Evolutionary conservation across 495 filamentous ascomycete genomes (phyloP), one percentile per base, ranked within the genome.

Genomic region (Talaromyces stipitatus): DNA sequence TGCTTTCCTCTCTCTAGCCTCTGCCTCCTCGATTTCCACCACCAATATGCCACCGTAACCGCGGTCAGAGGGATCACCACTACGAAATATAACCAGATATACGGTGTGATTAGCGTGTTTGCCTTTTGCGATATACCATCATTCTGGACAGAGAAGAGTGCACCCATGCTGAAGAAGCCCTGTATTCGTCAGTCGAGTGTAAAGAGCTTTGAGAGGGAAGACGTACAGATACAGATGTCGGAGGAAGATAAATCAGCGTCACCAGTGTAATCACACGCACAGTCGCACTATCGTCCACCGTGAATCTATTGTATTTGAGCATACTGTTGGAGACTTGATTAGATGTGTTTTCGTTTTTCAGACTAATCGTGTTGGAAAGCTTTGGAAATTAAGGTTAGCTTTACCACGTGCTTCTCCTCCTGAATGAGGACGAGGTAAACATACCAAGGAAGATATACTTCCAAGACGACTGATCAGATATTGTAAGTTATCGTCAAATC

Each of bases 201-300:
- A 22, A 9, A 47, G 2, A 47, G 6, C 10, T 36, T 14, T 36
- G 32, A 14, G 14, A 14, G 61, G 65, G 14, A 41, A 5, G 23
- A 45, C 72, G 60, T 54, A 77, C 72, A 18, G 70, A 69, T n/a
- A 73, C 70, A 52, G 74, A 73, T 22, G 68, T 70, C 22, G 69
- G 68, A 7, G 72, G 71, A 8, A 77, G 54, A 58, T 77, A 75
- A 23, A 75, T 65, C 26, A 77, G 52, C 3, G 71, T 73, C 56
- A 75, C 60, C 0, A 70, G 65, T 1, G 72, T 75, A n/a, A 75
- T 66, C 26, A 72, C 69, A 30, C 61, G 64, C 52, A 71, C 66
- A 2, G 69, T 72, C 7, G 63, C 60, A 41, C 67, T 69, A 48
- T 74, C 66, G 51, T 70, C 62, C 45, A 48, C 45, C 20, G 45